Conservation (phyloP, 192 early-diverging fungal species). For the Dissophora ornata region DNA sequence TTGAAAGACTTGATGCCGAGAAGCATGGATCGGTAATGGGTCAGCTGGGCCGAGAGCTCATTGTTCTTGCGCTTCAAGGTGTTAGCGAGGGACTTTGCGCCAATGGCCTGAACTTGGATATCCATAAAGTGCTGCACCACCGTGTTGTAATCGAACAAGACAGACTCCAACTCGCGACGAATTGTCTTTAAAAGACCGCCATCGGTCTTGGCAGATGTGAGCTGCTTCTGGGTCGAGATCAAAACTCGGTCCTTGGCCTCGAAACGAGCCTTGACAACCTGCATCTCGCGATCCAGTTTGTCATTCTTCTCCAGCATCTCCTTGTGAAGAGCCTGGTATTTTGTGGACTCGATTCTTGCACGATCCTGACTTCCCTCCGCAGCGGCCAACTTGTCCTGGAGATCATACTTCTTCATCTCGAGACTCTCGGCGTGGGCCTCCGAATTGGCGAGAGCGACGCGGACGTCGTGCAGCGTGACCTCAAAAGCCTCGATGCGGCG, state of each 20-base stretch:
- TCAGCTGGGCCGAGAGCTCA: constrained; percentile 36
- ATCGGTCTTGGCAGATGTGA: constrained; percentile 33
- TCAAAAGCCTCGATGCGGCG: constrained; percentile 49
- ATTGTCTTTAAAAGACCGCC: constrained; percentile 43
- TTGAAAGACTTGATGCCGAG: constrained; percentile 52
- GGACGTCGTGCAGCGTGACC: constrained; percentile 46
- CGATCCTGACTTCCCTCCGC: constrained; percentile 33
- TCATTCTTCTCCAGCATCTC: constrained; percentile 44
- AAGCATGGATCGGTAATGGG: constrained; percentile 38
- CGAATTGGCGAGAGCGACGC: constrained; percentile 37
- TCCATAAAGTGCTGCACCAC: constrained; percentile 54
- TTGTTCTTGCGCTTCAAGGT: constrained; percentile 37
- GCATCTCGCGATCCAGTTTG: constrained; percentile 21
- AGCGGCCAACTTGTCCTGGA: constrained; percentile 40
- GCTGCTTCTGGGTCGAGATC: constrained; percentile 40
- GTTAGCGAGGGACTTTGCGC: constrained; percentile 39
- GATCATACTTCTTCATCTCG: constrained; percentile 48
- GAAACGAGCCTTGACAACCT: constrained; percentile 35
- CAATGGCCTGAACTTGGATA: constrained; percentile 44
- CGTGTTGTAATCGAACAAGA: constrained; percentile 49
- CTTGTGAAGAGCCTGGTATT: constrained; percentile 41
- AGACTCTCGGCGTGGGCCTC: constrained; percentile 45
- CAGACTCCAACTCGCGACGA: constrained; percentile 47
- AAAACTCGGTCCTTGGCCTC: constrained; percentile 47
- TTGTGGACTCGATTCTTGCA: constrained; percentile 30